Base-by-base conservation (phyloP, 164 flowering plant species). In the Brasenia schreberi region DNA sequence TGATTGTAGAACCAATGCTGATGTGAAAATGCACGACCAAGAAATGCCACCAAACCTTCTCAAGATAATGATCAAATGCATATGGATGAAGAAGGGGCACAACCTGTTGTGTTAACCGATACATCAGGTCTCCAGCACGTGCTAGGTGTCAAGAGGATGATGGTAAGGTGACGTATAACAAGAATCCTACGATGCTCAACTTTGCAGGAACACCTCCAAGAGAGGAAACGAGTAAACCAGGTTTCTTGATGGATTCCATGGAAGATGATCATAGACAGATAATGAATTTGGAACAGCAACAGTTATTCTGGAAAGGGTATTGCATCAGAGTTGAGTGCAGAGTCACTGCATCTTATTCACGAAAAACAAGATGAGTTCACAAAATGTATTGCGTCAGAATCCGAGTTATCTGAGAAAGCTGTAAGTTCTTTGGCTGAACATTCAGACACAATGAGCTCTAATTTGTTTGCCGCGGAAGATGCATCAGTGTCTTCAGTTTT, bases 201-300 rank as follows among this genome's bases (percentile, higher is more conserved):
- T 49, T 49, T 49, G 10, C 56, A 9, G 56, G 56, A 14, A 6
- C 73, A 9, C n/a, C 64, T 43, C 18, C 65, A 49, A 16, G 52
- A 5, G 68, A 39, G 43, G 70, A 59, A 66, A 65, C 68, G 4
- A 16, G 65, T 23, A 67, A 72, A 66, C 68, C 27, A 43, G 59
- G 19, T 23, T 64, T 69, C 17, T 66, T 49, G 67, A 5, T 67
- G 44, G 72, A 49, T 49, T 49, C 56, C 56, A 49, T 49, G 56
- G 56, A 9, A 9, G 56, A 49, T 49, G 56, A 9, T 9, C 12
- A 9, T 49, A 49, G 56, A 9, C 56, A 6, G 56, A 49, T 49
- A 49, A 9, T 49, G 56, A 9, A 14, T 9, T 14, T 14, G 10
- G 12, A 49, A 14, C 12, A 9, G 56, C 56, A 49, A 49, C 12